Base-by-base conservation (phyloP, 2,329 filamentous ascomycete genomes). In the Penicillium sp. region DNA sequence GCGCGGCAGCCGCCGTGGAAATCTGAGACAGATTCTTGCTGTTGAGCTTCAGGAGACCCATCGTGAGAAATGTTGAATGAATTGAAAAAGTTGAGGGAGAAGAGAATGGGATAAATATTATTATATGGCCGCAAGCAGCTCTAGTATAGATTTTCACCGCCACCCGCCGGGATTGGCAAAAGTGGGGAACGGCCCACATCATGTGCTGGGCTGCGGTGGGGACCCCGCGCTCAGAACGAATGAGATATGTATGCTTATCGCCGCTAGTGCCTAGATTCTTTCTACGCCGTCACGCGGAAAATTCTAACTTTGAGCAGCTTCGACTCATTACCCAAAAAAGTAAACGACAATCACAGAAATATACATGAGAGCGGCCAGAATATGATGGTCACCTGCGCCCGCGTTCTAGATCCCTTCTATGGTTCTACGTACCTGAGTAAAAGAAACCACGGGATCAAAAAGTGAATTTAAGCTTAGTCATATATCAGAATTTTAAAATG, bases 21-120 rank as follows among this genome's bases (percentile, higher is more conserved):
- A 77, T 74, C 51, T 71, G 66, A 43, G 67, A 53, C 47, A 77
- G 58, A 56, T 73, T 75, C 54, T 65, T 59, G 65, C 46, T 71
- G 63, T 58, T 74, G 49, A 77, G 72, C 63, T 74, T 72, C 52
- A 75, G 57, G 46, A 70, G 62, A 43, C 57, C 51, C 62, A 69
- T 68, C 49, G 63, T 48, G 28, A 56, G 60, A 10, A 54, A 48
- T 30, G n/a, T 13, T 0, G 10, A 44, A 56, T 39, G 39, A 16
- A 45, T 50, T 44, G 41, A 39, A 50, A 50, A 41, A 30, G 25
- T 42, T 27, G 25, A 22, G 44, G 45, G 16, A 24, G 35, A 33
- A 18, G 48, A 41, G 20, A 24, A 30, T 20, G 9, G 35, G n/a
- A 38, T 20, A 20, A 18, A 20, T 13, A 22, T 18, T 38, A 20